A percentile compares a stretch with the other conserved stretches of the same genome.
phyloP scores from a whole-genome alignment of 1,284 basidiomycete species.

The Uromyces viciae-fabae region DNA sequence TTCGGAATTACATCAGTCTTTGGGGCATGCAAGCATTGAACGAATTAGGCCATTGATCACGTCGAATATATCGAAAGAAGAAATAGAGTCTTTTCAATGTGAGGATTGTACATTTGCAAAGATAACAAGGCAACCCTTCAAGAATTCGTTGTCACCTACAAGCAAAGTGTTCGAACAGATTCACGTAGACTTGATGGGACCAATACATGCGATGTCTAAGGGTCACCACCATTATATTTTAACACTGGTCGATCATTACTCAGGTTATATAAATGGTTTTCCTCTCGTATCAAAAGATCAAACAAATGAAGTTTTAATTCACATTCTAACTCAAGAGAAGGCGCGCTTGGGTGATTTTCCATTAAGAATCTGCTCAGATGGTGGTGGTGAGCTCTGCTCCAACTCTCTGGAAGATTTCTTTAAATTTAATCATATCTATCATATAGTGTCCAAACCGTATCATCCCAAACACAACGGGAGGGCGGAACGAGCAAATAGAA shows the following conservation, averaged over 20 bases:
- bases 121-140: background rate
- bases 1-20: background rate
- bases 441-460: background rate
- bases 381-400: background rate
- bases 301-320: no score
- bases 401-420: background rate
- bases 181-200: background rate
- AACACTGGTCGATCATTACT: background rate
- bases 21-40: background rate
- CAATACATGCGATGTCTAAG: background rate
- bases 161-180: background rate
- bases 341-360: background rate
- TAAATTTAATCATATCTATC: background rate
- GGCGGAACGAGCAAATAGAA: background rate
- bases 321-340: background rate
- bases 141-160: background rate
- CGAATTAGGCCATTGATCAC: background rate
- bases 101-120: background rate
- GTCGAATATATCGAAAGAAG: background rate
- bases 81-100: background rate
- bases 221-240: background rate
- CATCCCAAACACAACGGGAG: background rate
- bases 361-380: background rate
- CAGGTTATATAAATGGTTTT: background rate
- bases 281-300: background rate